A percentile compares a stretch with the other conserved stretches of the same genome.
These are phyloP conservation scores for Vanrija sp. DNA, from an alignment of 1,284 basidiomycete genomes.

Conservation along the genomic window DNA sequence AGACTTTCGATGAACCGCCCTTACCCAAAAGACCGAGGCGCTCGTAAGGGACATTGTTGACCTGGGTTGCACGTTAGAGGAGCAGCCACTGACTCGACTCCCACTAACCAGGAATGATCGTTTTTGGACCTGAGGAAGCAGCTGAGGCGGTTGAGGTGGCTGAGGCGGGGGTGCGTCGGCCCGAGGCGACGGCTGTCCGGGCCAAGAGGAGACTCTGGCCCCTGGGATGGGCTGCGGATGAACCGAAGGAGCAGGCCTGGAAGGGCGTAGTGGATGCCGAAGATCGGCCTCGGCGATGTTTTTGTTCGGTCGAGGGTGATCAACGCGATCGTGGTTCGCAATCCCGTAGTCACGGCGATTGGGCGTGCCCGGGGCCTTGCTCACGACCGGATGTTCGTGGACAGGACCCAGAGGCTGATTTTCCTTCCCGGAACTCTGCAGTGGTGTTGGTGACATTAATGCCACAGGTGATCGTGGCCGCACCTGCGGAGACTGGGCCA, in stretches of 20 bases:
- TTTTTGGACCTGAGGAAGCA: slow-evolving; percentile 6
- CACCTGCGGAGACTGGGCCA: too few species aligned
- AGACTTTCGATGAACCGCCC: slow-evolving; percentile 90
- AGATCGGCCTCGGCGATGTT: too few species aligned
- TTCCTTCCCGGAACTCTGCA: not conserved
- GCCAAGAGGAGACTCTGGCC: not conserved
- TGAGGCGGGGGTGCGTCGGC: not conserved
- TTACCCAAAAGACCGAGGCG: slow-evolving; percentile 82
- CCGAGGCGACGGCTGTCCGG: not conserved
- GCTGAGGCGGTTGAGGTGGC: not conserved
- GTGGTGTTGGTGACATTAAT: not conserved
- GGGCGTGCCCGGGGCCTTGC: too few species aligned
- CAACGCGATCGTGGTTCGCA: too few species aligned
- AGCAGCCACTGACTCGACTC: not conserved
- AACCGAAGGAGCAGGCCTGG: too few species aligned
- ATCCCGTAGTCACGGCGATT: not conserved
- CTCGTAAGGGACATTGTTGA: slow-evolving; percentile 76
- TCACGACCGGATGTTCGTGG: too few species aligned
- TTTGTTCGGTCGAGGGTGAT: too few species aligned
- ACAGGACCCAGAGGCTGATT: not conserved
- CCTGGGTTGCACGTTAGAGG: slow-evolving; percentile 41
- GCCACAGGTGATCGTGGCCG: too few species aligned
- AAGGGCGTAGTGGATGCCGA: too few species aligned
- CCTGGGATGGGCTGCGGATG: not conserved
- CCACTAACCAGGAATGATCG: slow-evolving; percentile 27